Evolutionary conservation across 148 eudicot genomes (phyloP), one percentile per base, ranked within the genome.

Genomic region (Rhododendron vialii): DNA sequence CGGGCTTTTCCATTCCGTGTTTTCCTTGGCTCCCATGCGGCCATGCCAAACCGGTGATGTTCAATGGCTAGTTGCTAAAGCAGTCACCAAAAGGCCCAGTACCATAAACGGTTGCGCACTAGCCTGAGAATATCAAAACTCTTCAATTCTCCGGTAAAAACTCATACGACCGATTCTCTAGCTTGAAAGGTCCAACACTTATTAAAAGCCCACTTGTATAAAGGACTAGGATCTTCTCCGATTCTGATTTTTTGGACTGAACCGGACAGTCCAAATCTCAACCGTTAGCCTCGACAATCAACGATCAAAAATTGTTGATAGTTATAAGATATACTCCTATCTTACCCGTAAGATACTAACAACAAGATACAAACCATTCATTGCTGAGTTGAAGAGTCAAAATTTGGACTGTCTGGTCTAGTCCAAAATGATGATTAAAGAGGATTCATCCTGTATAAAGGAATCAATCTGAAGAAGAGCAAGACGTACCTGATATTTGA

Each of bases 101-200:
- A 96, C 90, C n/a, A 95, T 93, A 80, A 96, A 95, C 24, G 99
- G 99, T 24, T 96, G 99, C 28, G 98, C 98, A 61, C 99, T 96
- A 35, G 98, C 99, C 99, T 96, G 96, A 50, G 88, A 82, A 6
- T 30, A 22, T 26, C 30, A 33, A 3, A 41, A 6, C 7, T 15
- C 38, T 61, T 83, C 13, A 76, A 43, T 12, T n/a, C 47, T 51
- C 26, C 9, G 12, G 71, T 65, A 65, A 65, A 65, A n/a, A 65
- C 71, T 65, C 28, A 65, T 65, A 2, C 71, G 4, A 9, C 28
- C 26, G 30, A 65, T 65, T n/a, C 69, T 61, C 28, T 61, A 61
- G 11, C 69, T 61, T 24, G 69, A 61, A 61, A 65, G 18, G 22
- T 17, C 61, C 61, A 57, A 5, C 61, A 57, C 24, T 18, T 57